Base-by-base conservation (phyloP, 345 rosid species). In the Melaleuca quinquenervia region DNA sequence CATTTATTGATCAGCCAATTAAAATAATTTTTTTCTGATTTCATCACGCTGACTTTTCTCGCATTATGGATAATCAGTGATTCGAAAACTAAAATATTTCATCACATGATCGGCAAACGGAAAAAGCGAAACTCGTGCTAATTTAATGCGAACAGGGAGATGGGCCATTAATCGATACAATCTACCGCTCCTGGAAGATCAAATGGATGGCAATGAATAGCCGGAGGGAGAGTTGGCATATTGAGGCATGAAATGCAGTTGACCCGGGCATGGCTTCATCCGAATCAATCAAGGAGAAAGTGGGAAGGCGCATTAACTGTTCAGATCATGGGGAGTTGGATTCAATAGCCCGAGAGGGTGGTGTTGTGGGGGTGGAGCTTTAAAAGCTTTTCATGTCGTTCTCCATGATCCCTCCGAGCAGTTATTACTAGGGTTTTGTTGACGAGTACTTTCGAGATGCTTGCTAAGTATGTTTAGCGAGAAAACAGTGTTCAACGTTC, bases 351-450 rank as follows among this genome's bases (percentile, higher is more conserved):
- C 18, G 82, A 29, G 82, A 88, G 90, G 90, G 88, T 86, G 91
- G 83, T 88, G 92, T 9, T 70, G 80, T 18, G 80, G 11, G 87
- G 91, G 41, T 41, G n/a, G n/a, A 86, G 93, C 92, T 87, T 90
- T 91, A 88, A 91, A 92, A 84, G 92, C 87, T 84, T 24, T 55
- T 60, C 85, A 83, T 54, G 20, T 54, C 9, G 51, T 41, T 87
- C 48, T 70, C 48, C 26, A 18, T 20, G 80, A 7, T 70, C 48
- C 18, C 80, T 18, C 80, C 48, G 48, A 70, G 80, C 80, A 70
- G 11, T 70, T 36, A 70, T 70, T 70, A 36, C 8, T 18, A 36
- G 80, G 88, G 85, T 60, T 86, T 84, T 55, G 86, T 82, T 78
- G 52, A 49, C 20, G 13, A 85, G 32, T 49, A 84, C 32, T 82